Evolutionary conservation across 2,329 filamentous ascomycete species (phyloP), one percentile per base, ranked within the genome.

Genomic region (Escovopsis weberi): DNA sequence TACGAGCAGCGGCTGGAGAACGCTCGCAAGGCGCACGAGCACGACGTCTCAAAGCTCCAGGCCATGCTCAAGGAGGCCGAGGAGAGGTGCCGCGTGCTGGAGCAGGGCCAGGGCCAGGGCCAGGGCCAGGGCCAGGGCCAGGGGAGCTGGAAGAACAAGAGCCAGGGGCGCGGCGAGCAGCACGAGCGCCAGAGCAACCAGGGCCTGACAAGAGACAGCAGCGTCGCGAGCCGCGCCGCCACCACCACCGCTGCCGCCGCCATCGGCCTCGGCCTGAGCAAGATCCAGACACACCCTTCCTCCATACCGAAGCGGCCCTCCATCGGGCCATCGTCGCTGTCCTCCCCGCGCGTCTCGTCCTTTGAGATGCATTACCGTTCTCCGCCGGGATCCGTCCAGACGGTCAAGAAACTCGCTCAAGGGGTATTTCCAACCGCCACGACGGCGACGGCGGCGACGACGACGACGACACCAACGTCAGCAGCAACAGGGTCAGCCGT

Each of bases 1-100:
- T 67, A 66, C 42, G 58, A 65, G 40, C 45, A 52, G 9, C 57
- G 64, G 1, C 45, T 67, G 11, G 50, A 58, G 23, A 62, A 63
- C 28, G 60, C 63, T 38, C 54, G 60, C 6, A 56, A 54, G 39
- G 50, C 48, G 9, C 58, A 62, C 15, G 55, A 58, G 12, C 57
- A 62, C 12, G 53, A 57, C 28, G 51, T 60, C 9, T 46, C 55
- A 3, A 51, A 49, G 12, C 51, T 67, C 11, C 57, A 62, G 34
- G 52, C 52, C 30, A 56, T 61, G 32, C 49, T 66, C 1, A 56
- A 59, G 23, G 59, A 59, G 18, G 59, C 64, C 26, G 54, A 59
- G n/a, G 53, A 53, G 18, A 56, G 50, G 38, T 57, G 57, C 12
- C 55, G 47, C 6, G 45, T 47, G 26, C 43, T 60, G 12, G 59